Conservation (phyloP, 345 rosid genomes). For the Rhodomyrtus tomentosa region DNA sequence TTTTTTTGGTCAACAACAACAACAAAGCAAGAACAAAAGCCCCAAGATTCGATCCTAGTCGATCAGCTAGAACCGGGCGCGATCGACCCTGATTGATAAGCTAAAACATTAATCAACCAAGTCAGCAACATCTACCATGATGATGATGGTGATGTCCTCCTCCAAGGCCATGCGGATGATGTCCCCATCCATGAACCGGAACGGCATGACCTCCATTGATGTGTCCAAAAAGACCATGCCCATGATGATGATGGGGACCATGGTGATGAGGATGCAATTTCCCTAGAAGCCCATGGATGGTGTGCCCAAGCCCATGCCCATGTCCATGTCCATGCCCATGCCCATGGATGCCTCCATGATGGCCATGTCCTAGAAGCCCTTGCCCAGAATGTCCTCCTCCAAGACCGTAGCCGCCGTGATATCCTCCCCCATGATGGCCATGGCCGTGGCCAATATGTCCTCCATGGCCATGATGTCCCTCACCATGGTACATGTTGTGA, state of each 20-base stretch:
- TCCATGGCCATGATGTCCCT: not conserved
- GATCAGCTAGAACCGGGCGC: not conserved
- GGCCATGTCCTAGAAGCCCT: not conserved
- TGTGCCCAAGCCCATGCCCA: not conserved
- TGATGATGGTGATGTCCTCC: not conserved
- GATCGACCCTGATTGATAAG: not conserved
- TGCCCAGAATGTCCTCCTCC: not conserved
- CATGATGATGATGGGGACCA: not conserved
- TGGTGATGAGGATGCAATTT: not conserved
- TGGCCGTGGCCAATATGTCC: not conserved
- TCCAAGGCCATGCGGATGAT: not conserved
- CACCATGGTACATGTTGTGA: not conserved
- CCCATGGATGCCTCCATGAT: not conserved
- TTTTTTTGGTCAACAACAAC: no score
- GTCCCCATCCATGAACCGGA: not conserved
- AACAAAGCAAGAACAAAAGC: not conserved
- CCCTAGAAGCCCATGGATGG: not conserved
- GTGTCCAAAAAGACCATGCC: not conserved
- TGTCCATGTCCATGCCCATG: not conserved
- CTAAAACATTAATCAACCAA: not conserved
- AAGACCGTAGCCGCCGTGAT: not conserved
- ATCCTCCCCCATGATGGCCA: not conserved
- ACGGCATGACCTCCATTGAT: not conserved
- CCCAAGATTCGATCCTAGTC: not conserved
- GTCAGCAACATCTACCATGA: not conserved